Percentiles rank a stretch among this genome's conserved stretches.
Evolutionary conservation across 306 rosid genomes (phyloP).

Genomic region (Rosa chinensis): DNA sequence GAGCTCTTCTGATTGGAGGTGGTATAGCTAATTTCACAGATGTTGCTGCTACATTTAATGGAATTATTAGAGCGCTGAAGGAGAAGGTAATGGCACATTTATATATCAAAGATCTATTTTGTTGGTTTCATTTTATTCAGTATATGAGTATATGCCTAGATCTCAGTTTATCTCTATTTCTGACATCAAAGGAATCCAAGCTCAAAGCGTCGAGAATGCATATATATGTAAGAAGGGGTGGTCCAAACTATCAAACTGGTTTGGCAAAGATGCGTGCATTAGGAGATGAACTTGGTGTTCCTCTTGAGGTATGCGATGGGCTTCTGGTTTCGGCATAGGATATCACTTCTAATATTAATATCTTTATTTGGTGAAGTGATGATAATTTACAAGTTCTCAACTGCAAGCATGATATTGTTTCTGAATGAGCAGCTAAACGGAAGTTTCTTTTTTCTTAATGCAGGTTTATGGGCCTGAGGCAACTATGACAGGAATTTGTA

Average conservation of each 20-base stretch:
- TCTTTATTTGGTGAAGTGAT: background rate
- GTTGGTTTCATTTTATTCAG: background rate
- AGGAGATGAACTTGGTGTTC: conserved; percentile 79
- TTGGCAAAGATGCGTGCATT: conserved; percentile 68
- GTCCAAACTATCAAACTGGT: conserved; percentile 87
- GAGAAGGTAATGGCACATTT: conserved; percentile 52
- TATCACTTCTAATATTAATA: background rate
- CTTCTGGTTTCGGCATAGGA: background rate
- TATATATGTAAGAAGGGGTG: conserved; percentile 81
- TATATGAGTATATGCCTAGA: background rate
- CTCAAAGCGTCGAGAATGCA: conserved; percentile 80
- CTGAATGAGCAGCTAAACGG: background rate
- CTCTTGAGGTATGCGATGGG: conserved; percentile 60
- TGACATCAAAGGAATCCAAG: conserved; percentile 55
- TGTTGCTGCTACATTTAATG: conserved; percentile 84
- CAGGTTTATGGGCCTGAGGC: conserved; percentile 90
- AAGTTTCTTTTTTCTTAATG: conserved; percentile 18
- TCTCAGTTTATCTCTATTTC: background rate
- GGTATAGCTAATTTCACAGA: conserved; percentile 94
- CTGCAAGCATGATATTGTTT: background rate
- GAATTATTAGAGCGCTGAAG: conserved; percentile 69
- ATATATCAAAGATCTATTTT: background rate
- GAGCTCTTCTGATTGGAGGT: conserved; percentile 88
- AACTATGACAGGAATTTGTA: conserved; percentile 89
- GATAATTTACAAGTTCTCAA: background rate